Percentiles rank a stretch among this genome's conserved stretches.
Conservation (phyloP, 257 asterid species). For the Penstemon eatonii region DNA sequence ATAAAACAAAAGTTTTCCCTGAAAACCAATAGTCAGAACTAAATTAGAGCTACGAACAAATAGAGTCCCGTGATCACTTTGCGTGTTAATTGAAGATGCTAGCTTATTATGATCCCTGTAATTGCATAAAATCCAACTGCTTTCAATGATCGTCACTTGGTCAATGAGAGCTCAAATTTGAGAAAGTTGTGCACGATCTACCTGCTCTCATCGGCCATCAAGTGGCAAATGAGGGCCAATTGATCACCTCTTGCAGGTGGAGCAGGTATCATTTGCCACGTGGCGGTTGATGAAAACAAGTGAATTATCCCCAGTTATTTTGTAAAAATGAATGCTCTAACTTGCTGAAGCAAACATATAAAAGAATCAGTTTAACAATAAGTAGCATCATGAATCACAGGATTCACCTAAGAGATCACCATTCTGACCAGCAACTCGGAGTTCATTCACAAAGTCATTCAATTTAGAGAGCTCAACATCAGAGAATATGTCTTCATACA, state of each 20-base stretch:
- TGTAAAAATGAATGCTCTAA: slow-evolving; percentile 59
- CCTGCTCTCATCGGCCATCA: too few relatives aligned
- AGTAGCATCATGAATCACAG: slow-evolving; percentile 84
- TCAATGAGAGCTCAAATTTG: too few relatives aligned
- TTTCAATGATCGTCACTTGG: too few relatives aligned
- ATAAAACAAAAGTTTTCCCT: slow-evolving; percentile 91
- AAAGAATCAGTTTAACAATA: slow-evolving; percentile 68
- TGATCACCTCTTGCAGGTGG: too few relatives aligned
- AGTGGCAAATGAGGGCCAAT: too few relatives aligned
- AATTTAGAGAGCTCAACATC: slow-evolving; percentile 74
- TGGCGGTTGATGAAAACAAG: too few relatives aligned
- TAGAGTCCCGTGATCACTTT: slow-evolving; percentile 2
- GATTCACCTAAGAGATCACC: slow-evolving; percentile 99
- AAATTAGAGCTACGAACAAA: slow-evolving; percentile 23
- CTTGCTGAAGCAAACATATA: slow-evolving; percentile 74
- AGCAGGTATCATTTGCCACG: too few relatives aligned
- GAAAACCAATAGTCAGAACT: slow-evolving; percentile 29
- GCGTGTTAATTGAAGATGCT: background rate
- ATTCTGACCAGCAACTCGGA: slow-evolving; percentile 89
- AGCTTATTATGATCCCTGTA: too few relatives aligned
- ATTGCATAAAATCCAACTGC: too few relatives aligned
- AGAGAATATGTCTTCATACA: slow-evolving; percentile 76
- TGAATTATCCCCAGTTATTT: slow-evolving; percentile 12
- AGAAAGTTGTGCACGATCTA: too few relatives aligned
- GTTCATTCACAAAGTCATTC: slow-evolving; percentile 77